These are phyloP conservation scores for Crassisporium funariophilum DNA, from an alignment of 768 basidiomycete genomes.

Conservation along the genomic window DNA sequence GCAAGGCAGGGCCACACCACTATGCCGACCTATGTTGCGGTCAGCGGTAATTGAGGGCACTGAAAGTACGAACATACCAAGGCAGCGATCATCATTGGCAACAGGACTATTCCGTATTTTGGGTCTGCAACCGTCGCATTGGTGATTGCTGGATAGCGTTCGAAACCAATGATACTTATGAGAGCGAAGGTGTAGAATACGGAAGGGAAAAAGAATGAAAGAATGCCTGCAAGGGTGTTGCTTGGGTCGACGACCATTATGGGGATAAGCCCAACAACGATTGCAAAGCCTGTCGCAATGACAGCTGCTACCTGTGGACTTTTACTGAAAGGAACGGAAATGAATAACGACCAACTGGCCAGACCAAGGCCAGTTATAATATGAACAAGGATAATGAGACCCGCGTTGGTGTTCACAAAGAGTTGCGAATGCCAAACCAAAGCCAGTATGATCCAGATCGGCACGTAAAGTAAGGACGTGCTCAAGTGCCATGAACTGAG, in stretches of 20 bases:
- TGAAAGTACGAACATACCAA: conserved; percentile 46
- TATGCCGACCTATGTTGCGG: conserved; percentile 54
- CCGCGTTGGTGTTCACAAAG: conserved; percentile 61
- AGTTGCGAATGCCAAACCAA: conserved; percentile 67
- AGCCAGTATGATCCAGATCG: conserved; percentile 72
- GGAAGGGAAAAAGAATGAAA: conserved; percentile 65
- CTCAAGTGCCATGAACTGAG: conserved; percentile 67
- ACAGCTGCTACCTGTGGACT: conserved; percentile 75
- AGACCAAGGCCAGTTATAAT: conserved; percentile 67
- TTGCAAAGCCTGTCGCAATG: conserved; percentile 61
- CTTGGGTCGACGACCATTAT: conserved; percentile 63
- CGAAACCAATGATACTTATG: conserved; percentile 68
- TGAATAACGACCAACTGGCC: conserved; percentile 72
- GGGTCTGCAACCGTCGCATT: conserved; percentile 62
- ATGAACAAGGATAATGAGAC: conserved; percentile 64
- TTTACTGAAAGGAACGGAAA: conserved; percentile 70
- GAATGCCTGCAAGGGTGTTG: conserved; percentile 41
- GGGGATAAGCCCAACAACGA: conserved; percentile 68
- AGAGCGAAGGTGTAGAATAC: conserved; percentile 79
- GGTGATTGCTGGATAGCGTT: conserved; percentile 57
- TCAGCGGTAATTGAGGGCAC: not conserved
- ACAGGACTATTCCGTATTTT: conserved; percentile 51
- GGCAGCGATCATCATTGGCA: conserved; percentile 64
- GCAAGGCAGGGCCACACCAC: conserved; percentile 77
- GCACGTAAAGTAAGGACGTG: conserved; percentile 67